Evolutionary conservation across 495 filamentous ascomycete species (phyloP).

Genomic region (Cryomyces antarcticus): DNA sequence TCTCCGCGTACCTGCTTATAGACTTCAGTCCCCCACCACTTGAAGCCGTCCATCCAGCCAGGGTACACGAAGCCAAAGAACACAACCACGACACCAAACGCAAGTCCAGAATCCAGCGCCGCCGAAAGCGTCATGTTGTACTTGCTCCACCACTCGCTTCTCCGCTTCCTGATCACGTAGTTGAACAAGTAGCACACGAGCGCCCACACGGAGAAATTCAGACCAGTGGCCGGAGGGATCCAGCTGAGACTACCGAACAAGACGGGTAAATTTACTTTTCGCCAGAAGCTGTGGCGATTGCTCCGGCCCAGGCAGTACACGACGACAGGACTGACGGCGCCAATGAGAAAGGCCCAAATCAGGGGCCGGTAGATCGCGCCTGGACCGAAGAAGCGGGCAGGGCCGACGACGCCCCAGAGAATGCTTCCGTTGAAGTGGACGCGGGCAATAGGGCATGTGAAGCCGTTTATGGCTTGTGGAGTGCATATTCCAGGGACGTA

Average conservation of each 20-base stretch:
- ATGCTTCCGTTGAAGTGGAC: conserved; percentile 83
- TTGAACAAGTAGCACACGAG: conserved; percentile 71
- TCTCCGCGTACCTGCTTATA: conserved; percentile 13
- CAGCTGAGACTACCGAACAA: conserved; percentile 53
- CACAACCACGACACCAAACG: conserved; percentile 57
- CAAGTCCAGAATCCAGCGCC: conserved; percentile 62
- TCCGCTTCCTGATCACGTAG: conserved; percentile 44
- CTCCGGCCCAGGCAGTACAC: conserved; percentile 41
- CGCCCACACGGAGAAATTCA: conserved; percentile 69
- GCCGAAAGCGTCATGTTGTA: conserved; percentile 78
- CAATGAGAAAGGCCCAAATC: conserved; percentile 60
- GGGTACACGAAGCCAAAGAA: conserved; percentile 71
- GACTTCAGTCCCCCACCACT: conserved; percentile 18
- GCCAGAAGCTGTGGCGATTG: conserved; percentile 26
- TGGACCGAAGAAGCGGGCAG: conserved; percentile 53
- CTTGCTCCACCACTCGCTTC: conserved; percentile 60
- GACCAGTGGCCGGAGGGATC: conserved; percentile 71
- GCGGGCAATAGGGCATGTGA: conserved; percentile 69
- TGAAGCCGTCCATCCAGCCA: conserved; percentile 28
- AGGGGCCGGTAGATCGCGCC: conserved; percentile 46
- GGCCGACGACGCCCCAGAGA: conserved; percentile 75
- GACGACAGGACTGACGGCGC: conserved; percentile 44
- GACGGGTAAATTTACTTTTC: conserved; percentile 51
- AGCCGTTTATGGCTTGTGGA: conserved; percentile 56
- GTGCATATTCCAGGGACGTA: conserved; percentile 64